These are phyloP conservation scores for Trichophyton mentagrophytes DNA, from an alignment of 2,329 filamentous ascomycete species.

Conservation along the genomic window DNA sequence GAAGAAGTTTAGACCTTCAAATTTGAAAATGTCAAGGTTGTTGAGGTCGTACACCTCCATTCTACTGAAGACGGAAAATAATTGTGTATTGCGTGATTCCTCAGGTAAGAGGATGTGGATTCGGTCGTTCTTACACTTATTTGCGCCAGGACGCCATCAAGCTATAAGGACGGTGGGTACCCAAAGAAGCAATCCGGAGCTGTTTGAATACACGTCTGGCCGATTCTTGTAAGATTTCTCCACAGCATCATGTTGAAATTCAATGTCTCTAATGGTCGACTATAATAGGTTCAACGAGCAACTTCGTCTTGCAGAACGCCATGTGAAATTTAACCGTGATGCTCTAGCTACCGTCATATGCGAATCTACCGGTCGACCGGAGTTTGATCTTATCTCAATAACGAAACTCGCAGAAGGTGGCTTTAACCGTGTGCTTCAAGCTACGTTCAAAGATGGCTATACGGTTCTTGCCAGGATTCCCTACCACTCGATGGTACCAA, in stretches of 20 bases:
- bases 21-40: too few species aligned
- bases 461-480: constrained; percentile 16
- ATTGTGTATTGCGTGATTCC: neutral
- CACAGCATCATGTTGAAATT: neutral
- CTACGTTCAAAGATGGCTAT: constrained; percentile 18
- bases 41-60: too few species aligned
- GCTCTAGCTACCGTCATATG: constrained; percentile 5
- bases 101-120: neutral
- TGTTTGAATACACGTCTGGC: constrained; percentile 2
- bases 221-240: neutral
- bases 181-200: constrained; percentile 23
- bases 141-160: neutral
- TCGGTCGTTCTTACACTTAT: too few species aligned
- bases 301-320: constrained; percentile 9
- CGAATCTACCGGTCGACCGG: neutral
- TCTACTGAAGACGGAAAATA: constrained; percentile 10
- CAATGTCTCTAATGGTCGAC: neutral
- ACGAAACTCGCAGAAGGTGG: constrained; percentile 18
- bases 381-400: constrained; percentile 9
- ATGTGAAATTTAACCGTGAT: constrained; percentile 8
- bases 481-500: constrained; percentile 14
- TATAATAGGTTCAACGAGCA: constrained; percentile 9
- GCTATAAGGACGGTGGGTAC: neutral
- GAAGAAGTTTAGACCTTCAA: too few species aligned
- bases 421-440: constrained; percentile 17